These are phyloP conservation scores for Tricholoma sp. DNA, from an alignment of 768 basidiomycete species.

Conservation along the genomic window DNA sequence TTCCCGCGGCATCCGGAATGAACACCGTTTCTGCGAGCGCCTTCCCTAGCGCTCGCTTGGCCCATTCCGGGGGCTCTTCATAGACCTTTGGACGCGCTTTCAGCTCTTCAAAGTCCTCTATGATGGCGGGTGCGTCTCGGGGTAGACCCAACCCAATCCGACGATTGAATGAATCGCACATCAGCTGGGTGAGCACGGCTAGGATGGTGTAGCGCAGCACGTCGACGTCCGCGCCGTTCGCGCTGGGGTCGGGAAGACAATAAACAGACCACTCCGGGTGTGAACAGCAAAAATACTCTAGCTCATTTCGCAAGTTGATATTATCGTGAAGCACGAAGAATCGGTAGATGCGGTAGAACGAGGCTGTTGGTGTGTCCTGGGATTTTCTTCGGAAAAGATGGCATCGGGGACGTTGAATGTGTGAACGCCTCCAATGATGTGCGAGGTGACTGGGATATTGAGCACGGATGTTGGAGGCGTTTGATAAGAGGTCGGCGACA, in stretches of 20 bases:
- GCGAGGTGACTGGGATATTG: neutral
- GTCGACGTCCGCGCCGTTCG: conserved; percentile 12
- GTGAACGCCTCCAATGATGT: neutral
- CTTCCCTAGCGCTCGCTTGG: conserved; percentile 8
- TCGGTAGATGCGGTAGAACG: conserved; percentile 28
- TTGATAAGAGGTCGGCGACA: neutral
- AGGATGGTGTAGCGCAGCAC: conserved; percentile 21
- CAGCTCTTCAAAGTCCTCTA: conserved; percentile 26
- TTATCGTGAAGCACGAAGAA: conserved; percentile 21
- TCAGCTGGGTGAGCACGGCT: conserved; percentile 21
- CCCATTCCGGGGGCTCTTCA: conserved; percentile 24
- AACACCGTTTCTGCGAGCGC: conserved; percentile 12
- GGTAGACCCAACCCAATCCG: conserved; percentile 26
- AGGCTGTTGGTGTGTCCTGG: conserved; percentile 21
- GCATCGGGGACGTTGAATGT: neutral
- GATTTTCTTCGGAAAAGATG: neutral
- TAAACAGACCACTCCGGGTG: conserved; percentile 16
- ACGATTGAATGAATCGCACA: conserved; percentile 23
- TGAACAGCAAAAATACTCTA: conserved; percentile 26
- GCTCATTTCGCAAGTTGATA: conserved; percentile 24
- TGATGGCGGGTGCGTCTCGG: conserved; percentile 26
- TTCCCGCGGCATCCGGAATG: conserved; percentile 13
- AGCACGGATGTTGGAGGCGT: neutral
- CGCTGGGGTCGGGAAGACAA: conserved; percentile 12
- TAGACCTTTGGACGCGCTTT: conserved; percentile 21